Evolutionary conservation across 2,329 filamentous ascomycete species (phyloP).

Genomic region (Pyricularia grisea): DNA sequence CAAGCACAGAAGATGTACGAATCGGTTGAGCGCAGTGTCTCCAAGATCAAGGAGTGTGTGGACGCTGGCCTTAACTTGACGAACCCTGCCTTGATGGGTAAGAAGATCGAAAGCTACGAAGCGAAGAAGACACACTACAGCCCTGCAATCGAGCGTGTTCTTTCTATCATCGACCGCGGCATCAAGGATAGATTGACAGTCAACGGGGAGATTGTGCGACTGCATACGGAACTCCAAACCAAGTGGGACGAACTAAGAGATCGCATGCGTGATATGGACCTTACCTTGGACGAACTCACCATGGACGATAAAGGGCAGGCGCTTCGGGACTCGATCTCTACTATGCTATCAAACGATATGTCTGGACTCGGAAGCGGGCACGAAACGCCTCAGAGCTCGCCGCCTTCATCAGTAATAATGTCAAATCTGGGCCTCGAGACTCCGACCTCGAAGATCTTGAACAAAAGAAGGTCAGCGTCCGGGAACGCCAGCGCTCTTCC

Average conservation of each 20-base stretch:
- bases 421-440: conserved; percentile 43
- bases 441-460: conserved; percentile 20
- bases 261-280: conserved; percentile 70
- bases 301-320: conserved; percentile 57
- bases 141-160: conserved; percentile 81
- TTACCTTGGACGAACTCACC: conserved; percentile 63
- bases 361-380: conserved; percentile 60
- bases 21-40: conserved; percentile 79
- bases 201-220: conserved; percentile 84
- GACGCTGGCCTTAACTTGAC: conserved; percentile 66
- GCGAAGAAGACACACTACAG: conserved; percentile 92
- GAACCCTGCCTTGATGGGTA: conserved; percentile 59
- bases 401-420: conserved; percentile 53
- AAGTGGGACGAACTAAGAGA: conserved; percentile 69
- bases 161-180: conserved; percentile 92
- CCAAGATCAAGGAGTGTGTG: conserved; percentile 71
- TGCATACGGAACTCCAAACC: conserved; percentile 78
- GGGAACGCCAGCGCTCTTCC: conserved; percentile 36
- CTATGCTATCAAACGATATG: conserved; percentile 75
- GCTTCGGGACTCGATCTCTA: conserved; percentile 85
- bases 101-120: conserved; percentile 88
- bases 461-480: conserved; percentile 34
- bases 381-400: conserved; percentile 62
- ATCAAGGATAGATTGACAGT: conserved; percentile 91
- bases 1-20: conserved; percentile 97